Conservation (phyloP, 495 filamentous ascomycete species). For the Opeltia flavorubescens region DNA sequence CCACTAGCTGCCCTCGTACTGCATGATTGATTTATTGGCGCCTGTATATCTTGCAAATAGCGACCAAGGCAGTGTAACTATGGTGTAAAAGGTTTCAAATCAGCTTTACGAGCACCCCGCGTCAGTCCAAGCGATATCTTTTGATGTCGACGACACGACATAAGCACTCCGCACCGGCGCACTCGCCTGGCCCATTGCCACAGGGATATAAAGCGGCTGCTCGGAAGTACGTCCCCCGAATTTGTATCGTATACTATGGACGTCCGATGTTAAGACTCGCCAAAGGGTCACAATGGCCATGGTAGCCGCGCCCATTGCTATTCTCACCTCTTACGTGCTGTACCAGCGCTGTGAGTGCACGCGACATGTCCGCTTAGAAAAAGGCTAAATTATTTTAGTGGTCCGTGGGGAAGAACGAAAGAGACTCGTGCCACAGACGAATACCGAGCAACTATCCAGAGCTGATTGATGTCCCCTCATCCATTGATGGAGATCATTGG, state of each 20-base stretch:
- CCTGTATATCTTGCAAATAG: too few relatives aligned
- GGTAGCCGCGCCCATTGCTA: conserved; percentile 22
- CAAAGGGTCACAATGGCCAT: conserved; percentile 19
- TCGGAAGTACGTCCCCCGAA: conserved; percentile 9
- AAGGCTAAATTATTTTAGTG: neutral
- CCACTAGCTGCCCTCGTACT: too few relatives aligned
- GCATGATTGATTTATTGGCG: too few relatives aligned
- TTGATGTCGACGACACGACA: neutral
- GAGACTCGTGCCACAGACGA: neutral
- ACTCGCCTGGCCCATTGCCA: conserved; percentile 5
- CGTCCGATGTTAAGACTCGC: neutral
- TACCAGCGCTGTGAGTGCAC: conserved; percentile 18
- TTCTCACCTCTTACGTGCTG: conserved; percentile 23
- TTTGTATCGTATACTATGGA: neutral
- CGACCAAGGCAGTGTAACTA: too few relatives aligned
- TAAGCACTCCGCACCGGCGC: neutral
- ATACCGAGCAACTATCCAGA: too few relatives aligned
- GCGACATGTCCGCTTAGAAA: neutral
- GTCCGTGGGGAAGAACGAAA: neutral
- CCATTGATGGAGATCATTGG: too few relatives aligned
- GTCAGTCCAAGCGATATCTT: too few relatives aligned
- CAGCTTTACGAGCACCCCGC: too few relatives aligned
- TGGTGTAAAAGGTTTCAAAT: too few relatives aligned
- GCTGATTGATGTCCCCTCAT: too few relatives aligned
- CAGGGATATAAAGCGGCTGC: conserved; percentile 18